Conservation (phyloP, 2,329 filamentous ascomycete genomes). For the Stemphylium vesicarium region DNA sequence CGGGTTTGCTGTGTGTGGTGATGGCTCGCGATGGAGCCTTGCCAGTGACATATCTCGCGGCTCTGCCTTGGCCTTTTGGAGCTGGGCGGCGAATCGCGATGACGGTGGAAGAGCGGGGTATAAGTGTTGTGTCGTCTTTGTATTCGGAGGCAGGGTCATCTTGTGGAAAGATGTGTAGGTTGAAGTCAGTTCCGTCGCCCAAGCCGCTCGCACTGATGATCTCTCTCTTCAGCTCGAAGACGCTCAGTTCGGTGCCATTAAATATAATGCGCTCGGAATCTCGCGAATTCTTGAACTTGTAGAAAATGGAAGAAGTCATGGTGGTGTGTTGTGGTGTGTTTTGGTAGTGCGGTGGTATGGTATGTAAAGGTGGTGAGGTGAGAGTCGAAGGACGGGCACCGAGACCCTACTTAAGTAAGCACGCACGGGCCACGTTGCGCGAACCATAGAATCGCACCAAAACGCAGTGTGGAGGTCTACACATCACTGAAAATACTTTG, state of each 20-base stretch:
- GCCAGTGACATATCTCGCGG: slow-evolving; percentile 92
- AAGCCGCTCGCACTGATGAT: slow-evolving; percentile 94
- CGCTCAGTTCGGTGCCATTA: slow-evolving; percentile 95
- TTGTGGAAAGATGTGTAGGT: slow-evolving; percentile 91
- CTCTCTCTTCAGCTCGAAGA: slow-evolving; percentile 98
- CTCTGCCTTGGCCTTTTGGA: slow-evolving; percentile 83
- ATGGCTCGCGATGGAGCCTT: slow-evolving; percentile 86
- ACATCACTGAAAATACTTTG: background rate
- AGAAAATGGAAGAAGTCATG: slow-evolving; percentile 98
- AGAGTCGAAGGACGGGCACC: slow-evolving; percentile 3
- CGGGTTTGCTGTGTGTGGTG: slow-evolving; percentile 72
- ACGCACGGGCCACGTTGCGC: slow-evolving; percentile 1
- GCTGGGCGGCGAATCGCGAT: slow-evolving; percentile 87
- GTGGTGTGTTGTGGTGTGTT: slow-evolving; percentile 9
- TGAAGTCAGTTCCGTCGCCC: slow-evolving; percentile 95
- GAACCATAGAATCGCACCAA: background rate
- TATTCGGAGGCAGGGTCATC: slow-evolving; percentile 89
- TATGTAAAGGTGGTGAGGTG: slow-evolving; percentile 7
- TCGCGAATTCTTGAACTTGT: slow-evolving; percentile 99
- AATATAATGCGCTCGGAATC: slow-evolving; percentile 94
- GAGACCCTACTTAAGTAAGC: background rate
- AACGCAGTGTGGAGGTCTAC: background rate
- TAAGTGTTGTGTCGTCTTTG: slow-evolving; percentile 96
- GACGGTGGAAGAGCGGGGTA: slow-evolving; percentile 92
- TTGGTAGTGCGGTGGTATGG: slow-evolving; percentile 11